phyloP scores from a whole-genome alignment of 2,329 filamentous ascomycete genomes.

The Venturia effusa region DNA sequence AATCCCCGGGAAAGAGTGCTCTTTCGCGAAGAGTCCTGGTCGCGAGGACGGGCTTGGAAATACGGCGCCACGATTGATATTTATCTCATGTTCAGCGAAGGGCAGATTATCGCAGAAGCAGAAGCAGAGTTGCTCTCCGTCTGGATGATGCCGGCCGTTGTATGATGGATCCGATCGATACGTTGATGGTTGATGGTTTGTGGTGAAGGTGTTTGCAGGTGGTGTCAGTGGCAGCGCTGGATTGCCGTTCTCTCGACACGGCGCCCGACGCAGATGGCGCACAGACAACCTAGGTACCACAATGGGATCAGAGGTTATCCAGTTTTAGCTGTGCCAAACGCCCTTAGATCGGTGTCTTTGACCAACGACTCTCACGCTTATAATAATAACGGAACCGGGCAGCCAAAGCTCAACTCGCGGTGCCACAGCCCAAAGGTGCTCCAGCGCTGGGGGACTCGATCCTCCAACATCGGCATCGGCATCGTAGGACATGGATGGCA shows the following conservation, averaged over 20 bases:
- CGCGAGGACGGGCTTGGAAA: conserved; percentile 2
- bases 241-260: background rate
- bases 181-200: background rate
- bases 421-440: too few relatives aligned
- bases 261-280: too few relatives aligned
- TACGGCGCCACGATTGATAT: background rate
- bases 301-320: too few relatives aligned
- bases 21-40: conserved; percentile 3
- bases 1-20: conserved; percentile 30
- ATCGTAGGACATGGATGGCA: background rate
- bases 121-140: background rate
- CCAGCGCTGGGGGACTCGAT: too few relatives aligned
- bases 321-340: background rate
- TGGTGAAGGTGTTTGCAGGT: background rate
- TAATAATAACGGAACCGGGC: too few relatives aligned
- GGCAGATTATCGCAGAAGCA: background rate
- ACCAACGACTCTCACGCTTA: background rate
- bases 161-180: background rate
- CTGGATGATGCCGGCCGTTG: background rate
- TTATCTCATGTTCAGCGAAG: background rate
- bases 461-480: too few relatives aligned
- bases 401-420: too few relatives aligned
- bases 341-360: background rate
- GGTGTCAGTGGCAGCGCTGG: background rate
- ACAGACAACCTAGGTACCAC: too few relatives aligned